Base-by-base conservation (phyloP, 2,329 filamentous ascomycete species). In the Pyrenochaeta sp. region DNA sequence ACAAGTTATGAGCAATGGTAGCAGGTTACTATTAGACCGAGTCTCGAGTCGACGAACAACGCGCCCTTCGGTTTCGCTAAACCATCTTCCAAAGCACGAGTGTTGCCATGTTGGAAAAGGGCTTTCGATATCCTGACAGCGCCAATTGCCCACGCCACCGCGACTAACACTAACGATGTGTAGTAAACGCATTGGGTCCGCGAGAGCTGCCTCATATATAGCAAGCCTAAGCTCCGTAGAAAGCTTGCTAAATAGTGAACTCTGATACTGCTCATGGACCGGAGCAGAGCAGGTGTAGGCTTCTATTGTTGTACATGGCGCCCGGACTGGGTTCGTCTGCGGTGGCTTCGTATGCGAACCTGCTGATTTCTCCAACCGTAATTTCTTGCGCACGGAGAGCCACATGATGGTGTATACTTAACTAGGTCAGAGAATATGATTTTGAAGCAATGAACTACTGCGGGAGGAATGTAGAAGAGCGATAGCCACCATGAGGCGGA, bases 91-190 rank as follows among this genome's bases (percentile, higher is more conserved):
- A 50, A 56, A 65, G 36, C 62, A 65, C 13, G 28, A 51, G 40
- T 65, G 59, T 37, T 61, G 62, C 59, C 59, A 65, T 5, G 47
- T 54, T 34, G 59, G 59, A 47, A n/a, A 40, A 24, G 19, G 19
- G 44, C 44, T 49, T 3, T 48, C 45, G 22, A 19, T 24, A 22
- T 65, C 62, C 19, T 50, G 34, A 24, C 62, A 65, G 5, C 56
- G 59, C 25, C 50, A 45, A 47, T 54, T 46, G 19, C 59, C 56
- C 13, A 39, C 5, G 9, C 2, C 5, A 30, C 27, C 25, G 27
- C 54, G 50, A 6, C 52, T 43, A n/a, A 28, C 30, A 6, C 12
- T 4, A 32, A 44, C 22, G 24, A 64, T 50, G 50, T 64, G 61
- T 47, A 61, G 47, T 5, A 53, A 32, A 5, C 50, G 58, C 19